phyloP scores from a whole-genome alignment of 768 basidiomycete genomes.

The Rhodotorula sphaerocarpa region DNA sequence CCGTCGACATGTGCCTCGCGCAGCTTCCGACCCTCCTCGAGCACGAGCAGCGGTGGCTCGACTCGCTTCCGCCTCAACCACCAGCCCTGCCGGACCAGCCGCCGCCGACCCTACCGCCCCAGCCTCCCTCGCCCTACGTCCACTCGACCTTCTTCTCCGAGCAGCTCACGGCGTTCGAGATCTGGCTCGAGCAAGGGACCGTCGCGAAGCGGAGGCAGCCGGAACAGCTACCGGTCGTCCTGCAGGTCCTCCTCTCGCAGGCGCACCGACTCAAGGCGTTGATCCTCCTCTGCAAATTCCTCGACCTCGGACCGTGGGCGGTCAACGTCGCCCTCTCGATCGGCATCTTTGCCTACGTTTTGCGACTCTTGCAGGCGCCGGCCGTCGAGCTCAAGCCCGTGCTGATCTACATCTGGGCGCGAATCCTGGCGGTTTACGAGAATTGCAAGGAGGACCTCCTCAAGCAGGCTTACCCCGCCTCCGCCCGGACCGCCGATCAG shows the following conservation, averaged over 20 bases:
- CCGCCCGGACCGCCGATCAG: constrained; percentile 32
- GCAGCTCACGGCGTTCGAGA: constrained; percentile 92
- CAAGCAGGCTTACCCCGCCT: constrained; percentile 53
- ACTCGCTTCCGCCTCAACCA: constrained; percentile 37
- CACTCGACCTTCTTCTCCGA: constrained; percentile 91
- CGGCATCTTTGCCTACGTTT: constrained; percentile 97
- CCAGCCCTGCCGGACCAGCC: constrained; percentile 38
- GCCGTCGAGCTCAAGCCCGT: constrained; percentile 93
- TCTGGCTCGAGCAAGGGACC: constrained; percentile 93
- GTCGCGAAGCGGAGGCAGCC: constrained; percentile 58
- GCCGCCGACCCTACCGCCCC: constrained; percentile 39
- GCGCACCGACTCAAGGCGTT: constrained; percentile 90
- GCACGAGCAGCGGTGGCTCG: constrained; percentile 41
- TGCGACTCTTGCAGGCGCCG: constrained; percentile 87
- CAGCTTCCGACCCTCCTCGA: constrained; percentile 78
- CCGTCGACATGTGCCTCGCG: constrained; percentile 83
- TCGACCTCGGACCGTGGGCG: constrained; percentile 97
- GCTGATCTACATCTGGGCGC: constrained; percentile 96
- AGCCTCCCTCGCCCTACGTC: constrained; percentile 62
- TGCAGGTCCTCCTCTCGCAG: constrained; percentile 93
- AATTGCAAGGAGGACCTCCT: constrained; percentile 83
- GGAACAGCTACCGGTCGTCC: constrained; percentile 92
- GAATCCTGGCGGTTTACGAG: constrained; percentile 92
- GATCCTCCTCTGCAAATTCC: constrained; percentile 90
- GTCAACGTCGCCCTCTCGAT: constrained; percentile 91